Base-by-base conservation (phyloP, 192 early-diverging fungal species). In the Gryganskiella cystojenkinii region DNA sequence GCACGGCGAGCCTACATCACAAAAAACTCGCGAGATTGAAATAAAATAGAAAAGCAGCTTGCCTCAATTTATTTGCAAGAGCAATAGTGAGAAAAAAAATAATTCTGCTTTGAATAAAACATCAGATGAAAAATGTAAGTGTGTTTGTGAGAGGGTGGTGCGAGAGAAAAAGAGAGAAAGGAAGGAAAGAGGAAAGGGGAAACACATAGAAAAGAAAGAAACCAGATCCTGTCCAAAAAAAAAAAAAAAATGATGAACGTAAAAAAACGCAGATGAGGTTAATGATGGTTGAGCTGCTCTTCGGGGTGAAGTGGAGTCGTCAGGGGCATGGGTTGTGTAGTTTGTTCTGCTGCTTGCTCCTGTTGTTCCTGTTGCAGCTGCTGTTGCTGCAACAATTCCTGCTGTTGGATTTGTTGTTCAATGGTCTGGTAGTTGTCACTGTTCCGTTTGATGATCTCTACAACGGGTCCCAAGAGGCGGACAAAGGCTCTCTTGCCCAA, bases 401-500 rank as follows among this genome's bases (percentile, higher is more conserved):
- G 71, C 44, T 72, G 70, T 31, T 78, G 81, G 46, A 79, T 72
- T 47, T 79, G 75, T 25, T 80, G 79, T 34, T 84, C 82, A 61
- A 88, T 80, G 10, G 83, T 81, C 61, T 86, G 82, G 79, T 99
- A 99, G 81, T 98, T 97, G 56, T 85, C 90, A 30, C 94, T 92
- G 84, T 99, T 98, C 58, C 98, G 87, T 71, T 97, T 92, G 61
- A 99, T 91, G 52, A 98, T 99, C 70, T 98, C 96, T 49, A 95
- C 91, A 51, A 96, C 92, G 17, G 98, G 96, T 8, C 98, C 98
- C 5, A 99, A 85, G 52, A 99, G 83, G 15, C 98, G 90, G 49
- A 93, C 93, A 82, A 99, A 99, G 5, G 96, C 95, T 78, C 95
- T 93, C 79, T 97, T 96, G 60, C 94, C 95, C 55, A 99, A 84